Evolutionary conservation across 2,329 filamentous ascomycete species (phyloP), one percentile per base, ranked within the genome.

Genomic region (Thermoascus crustaceus): DNA sequence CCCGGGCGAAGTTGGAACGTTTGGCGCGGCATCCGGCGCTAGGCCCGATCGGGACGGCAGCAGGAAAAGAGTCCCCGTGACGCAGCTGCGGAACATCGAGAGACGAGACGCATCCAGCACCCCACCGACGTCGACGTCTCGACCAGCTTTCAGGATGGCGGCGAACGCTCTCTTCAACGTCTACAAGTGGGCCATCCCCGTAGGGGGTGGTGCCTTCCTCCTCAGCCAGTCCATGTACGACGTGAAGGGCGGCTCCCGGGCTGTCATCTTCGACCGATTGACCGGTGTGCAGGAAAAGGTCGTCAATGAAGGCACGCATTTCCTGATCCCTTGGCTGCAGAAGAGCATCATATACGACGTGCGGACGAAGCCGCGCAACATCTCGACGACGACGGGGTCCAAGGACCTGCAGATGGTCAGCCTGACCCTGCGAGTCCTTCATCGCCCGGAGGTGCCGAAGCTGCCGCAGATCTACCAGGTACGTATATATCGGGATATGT

Each of bases 321-420:
- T 98, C 64, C 71, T 98, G 37, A 66, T 98, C 23, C 91, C 91
- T 5, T 98, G 91, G 91, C 69, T 98, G 60, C 91, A 98, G 67
- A 82, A 80, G 66, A 85, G 82, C 53, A 87, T 98, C 68, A 73
- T 94, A 61, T 98, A 94, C 63, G 91, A 98, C 69, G 91, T 98
- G 48, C 82, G 91, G 46, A 98, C 93, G 39, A 93, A 94, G 75
- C 91, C 91, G 43, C 78, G 91, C 59, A 96, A 94, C 64, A 96
- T 98, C 61, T 85, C 84, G 48, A 98, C 91, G 18, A 98, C 91
- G 16, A 98, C 91, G 8, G 91, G 91, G 40, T 89, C 82, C 75
- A 98, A 98, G 78, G 91, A 98, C 69, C 67, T 98, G 73, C 91
- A 98, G 72, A 98, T 98, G 91, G 91, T 98, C 57, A 95, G 87